These are phyloP conservation scores for Urostyla sp. DNA, from an alignment of 73 alveolate species.

Conservation along the genomic window DNA sequence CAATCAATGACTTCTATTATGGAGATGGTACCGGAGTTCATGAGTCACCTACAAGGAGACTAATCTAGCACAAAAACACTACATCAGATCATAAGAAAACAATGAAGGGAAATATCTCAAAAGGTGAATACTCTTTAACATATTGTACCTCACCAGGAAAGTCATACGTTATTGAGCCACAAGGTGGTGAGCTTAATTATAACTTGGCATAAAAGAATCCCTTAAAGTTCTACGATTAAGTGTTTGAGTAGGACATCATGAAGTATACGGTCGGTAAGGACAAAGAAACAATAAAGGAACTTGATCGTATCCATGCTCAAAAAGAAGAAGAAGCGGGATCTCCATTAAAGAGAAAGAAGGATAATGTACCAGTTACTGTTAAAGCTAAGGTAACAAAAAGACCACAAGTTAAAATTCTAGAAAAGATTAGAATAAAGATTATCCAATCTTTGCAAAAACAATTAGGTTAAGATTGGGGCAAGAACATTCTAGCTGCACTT, in stretches of 20 bases:
- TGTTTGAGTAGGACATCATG: constrained; percentile 14
- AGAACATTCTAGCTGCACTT: constrained; percentile 13
- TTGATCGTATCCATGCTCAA: background rate
- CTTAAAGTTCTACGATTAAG: constrained; percentile 14
- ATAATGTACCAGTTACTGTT: background rate
- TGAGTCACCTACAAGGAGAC: constrained; percentile 41
- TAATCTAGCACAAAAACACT: constrained; percentile 24
- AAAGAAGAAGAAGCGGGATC: background rate
- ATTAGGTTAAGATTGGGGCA: background rate
- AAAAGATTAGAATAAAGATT: background rate
- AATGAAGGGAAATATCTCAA: background rate
- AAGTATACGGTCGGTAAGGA: constrained; percentile 36
- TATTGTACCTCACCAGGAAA: constrained; percentile 37
- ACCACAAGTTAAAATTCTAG: constrained; percentile 9
- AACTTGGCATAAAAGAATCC: constrained; percentile 12
- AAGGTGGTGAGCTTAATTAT: constrained; percentile 40
- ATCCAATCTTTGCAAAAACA: background rate
- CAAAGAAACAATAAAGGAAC: constrained; percentile 19
- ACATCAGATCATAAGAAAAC: constrained; percentile 22
- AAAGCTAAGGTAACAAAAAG: constrained; percentile 8
- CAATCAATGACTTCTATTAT: constrained; percentile 8
- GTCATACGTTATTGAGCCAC: constrained; percentile 36
- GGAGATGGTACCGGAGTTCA: background rate
- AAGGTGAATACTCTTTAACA: constrained; percentile 41
- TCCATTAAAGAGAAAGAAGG: background rate